Evolutionary conservation across 2,329 filamentous ascomycete genomes (phyloP).

Genomic region (Fusarium sp.): DNA sequence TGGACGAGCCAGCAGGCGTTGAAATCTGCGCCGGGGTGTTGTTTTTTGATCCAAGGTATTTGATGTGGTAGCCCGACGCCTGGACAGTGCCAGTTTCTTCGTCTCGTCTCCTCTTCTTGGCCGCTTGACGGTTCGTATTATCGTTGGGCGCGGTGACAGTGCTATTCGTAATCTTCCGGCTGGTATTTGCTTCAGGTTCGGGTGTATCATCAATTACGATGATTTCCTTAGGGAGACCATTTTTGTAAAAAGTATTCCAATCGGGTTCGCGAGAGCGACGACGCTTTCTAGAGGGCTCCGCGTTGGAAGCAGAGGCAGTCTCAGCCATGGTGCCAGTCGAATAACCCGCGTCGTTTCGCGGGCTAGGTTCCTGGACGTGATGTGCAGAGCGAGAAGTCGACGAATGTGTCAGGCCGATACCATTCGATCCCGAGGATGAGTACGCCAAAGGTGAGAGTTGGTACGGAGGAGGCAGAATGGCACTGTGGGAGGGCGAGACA

Average conservation of each 20-base stretch:
- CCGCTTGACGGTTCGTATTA: slow-evolving; percentile 58
- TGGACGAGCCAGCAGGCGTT: slow-evolving; percentile 74
- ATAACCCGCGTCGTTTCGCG: slow-evolving; percentile 44
- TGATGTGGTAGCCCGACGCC: slow-evolving; percentile 80
- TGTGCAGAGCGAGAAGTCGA: slow-evolving; percentile 46
- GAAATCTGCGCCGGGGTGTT: slow-evolving; percentile 76
- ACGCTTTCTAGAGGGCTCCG: slow-evolving; percentile 59
- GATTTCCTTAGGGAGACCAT: slow-evolving; percentile 84
- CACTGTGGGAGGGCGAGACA: slow-evolving; percentile 41
- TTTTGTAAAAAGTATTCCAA: slow-evolving; percentile 85
- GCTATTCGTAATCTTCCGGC: slow-evolving; percentile 53
- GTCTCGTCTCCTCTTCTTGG: slow-evolving; percentile 80
- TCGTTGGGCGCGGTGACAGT: slow-evolving; percentile 47
- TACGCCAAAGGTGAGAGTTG: slow-evolving; percentile 48
- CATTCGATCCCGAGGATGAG: slow-evolving; percentile 49
- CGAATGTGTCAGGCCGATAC: slow-evolving; percentile 47
- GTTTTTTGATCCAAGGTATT: slow-evolving; percentile 74
- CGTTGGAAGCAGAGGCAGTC: slow-evolving; percentile 43
- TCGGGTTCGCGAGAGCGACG: slow-evolving; percentile 74
- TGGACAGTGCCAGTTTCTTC: slow-evolving; percentile 59
- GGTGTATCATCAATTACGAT: slow-evolving; percentile 86
- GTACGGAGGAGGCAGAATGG: slow-evolving; percentile 44
- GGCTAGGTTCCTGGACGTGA: slow-evolving; percentile 48
- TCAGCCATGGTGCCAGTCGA: slow-evolving; percentile 45
- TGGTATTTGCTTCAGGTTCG: slow-evolving; percentile 61